A percentile compares a stretch with the other conserved stretches of the same genome.
These are phyloP conservation scores for Starmerella apis DNA, from an alignment of 805 yeast genomes.

Conservation along the genomic window DNA sequence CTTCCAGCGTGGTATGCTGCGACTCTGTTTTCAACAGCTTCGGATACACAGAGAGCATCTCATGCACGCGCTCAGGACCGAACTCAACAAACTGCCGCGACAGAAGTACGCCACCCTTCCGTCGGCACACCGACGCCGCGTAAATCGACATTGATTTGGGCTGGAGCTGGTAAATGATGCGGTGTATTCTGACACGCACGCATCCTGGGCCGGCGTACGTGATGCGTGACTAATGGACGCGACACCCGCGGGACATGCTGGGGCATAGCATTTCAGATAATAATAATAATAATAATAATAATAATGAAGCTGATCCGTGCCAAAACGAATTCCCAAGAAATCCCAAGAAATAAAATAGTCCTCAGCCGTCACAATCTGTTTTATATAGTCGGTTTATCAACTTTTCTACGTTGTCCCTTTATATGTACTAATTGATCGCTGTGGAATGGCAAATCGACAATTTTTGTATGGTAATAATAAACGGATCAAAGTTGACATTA, in stretches of 20 bases:
- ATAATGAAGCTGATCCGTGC: no score
- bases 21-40: conserved; percentile 57
- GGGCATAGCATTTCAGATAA: no score
- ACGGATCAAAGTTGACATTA: no score
- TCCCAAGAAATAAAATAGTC: no score
- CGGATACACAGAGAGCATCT: conserved; percentile 77
- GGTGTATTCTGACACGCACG: conserved; percentile 5
- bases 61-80: conserved; percentile 73
- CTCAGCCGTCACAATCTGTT: no score
- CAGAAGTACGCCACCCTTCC: conserved; percentile 82
- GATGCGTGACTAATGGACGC: conserved; percentile 2
- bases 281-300: no score
- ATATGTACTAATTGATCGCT: no score
- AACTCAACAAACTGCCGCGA: conserved; percentile 87
- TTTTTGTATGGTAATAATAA: no score
- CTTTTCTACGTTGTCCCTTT: no score
- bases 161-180: neutral
- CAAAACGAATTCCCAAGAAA: no score
- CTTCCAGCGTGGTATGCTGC: conserved; percentile 91
- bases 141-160: conserved; percentile 31
- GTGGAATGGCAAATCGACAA: no score
- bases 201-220: neutral
- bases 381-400: no score
- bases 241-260: neutral
- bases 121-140: conserved; percentile 91